Conservation (phyloP, 2,329 filamentous ascomycete species). For the Boeremia exigua region DNA sequence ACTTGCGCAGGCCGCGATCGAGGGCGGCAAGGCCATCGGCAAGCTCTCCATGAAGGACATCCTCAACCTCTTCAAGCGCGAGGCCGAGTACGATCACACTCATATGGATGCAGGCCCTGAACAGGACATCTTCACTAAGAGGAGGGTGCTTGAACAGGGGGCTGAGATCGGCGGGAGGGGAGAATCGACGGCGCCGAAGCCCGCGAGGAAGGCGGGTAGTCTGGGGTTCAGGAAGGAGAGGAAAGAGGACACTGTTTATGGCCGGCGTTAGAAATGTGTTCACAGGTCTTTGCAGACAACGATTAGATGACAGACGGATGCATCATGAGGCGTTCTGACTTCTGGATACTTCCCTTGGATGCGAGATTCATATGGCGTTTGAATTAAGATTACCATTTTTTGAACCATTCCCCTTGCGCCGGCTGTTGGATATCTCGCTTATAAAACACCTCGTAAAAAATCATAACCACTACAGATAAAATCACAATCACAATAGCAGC, state of each 20-base stretch:
- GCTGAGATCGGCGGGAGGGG: constrained; percentile 2
- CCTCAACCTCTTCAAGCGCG: constrained; percentile 82
- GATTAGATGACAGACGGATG: not conserved
- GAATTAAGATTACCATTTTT: not conserved
- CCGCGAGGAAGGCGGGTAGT: constrained; percentile 39
- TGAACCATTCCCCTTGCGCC: not conserved
- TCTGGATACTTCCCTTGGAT: not conserved
- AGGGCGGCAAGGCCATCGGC: constrained; percentile 76
- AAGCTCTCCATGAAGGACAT: constrained; percentile 95
- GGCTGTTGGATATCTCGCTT: no score
- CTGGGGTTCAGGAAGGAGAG: constrained; percentile 33
- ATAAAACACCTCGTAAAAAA: no score
- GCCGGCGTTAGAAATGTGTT: constrained; percentile 39
- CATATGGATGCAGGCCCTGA: constrained; percentile 48
- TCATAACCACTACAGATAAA: no score
- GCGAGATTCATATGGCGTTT: not conserved
- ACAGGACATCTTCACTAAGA: constrained; percentile 44
- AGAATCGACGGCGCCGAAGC: constrained; percentile 29
- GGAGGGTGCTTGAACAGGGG: constrained; percentile 34
- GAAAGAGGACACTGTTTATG: constrained; percentile 51
- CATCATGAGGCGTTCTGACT: not conserved
- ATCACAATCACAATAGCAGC: no score
- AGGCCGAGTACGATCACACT: constrained; percentile 61
- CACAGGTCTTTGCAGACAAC: no score
- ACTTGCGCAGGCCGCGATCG: constrained; percentile 89